Evolutionary conservation across 2,329 filamentous ascomycete genomes (phyloP), one percentile per base, ranked within the genome.

Genomic region (Myotisia sp.): DNA sequence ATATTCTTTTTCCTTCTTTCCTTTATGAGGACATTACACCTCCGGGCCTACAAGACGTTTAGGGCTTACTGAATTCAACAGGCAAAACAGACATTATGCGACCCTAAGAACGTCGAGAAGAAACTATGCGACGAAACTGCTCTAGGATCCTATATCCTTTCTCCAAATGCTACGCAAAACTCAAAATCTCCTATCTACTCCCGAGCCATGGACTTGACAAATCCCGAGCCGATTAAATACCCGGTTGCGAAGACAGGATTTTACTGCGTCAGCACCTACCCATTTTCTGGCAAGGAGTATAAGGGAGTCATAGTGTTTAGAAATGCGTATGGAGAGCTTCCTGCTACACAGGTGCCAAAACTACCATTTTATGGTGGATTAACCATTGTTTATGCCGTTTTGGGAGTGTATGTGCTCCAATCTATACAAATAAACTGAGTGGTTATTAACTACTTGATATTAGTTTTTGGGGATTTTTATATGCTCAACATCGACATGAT

Each of bases 351-450:
- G 56, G 94, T 98, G 44, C 80, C 92, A 13, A 98, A 98, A 58
- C 67, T 98, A 38, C 87, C 90, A 2, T 98, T 98, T 56, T 98
- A 98, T 51, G 90, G 87, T 29, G 87, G 80, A 37, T 76, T 95
- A 46, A 87, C 86, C 1, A 86, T 98, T 42, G 74, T 92, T 20
- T 98, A 98, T 58, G 85, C 85, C 32, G 70, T 95, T 13, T 73
- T 95, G 45, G 76, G 75, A 45, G 70, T 74, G 55, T 79, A 71
- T 38, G 69, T 63, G 32, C 36, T 10, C 6, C 9, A 18, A 14
- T 10, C 26, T 40, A 16, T 7, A 13, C 7, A 18, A 16, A 19
- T 29, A 29, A 2, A 7, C 7, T 26, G 17, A n/a, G 21, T 12
- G 6, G 23, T 17, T 13, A 20, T 12, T 34, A 27, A 26, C 9